Evolutionary conservation across 345 rosid genomes (phyloP).

Genomic region (Mangifera indica): DNA sequence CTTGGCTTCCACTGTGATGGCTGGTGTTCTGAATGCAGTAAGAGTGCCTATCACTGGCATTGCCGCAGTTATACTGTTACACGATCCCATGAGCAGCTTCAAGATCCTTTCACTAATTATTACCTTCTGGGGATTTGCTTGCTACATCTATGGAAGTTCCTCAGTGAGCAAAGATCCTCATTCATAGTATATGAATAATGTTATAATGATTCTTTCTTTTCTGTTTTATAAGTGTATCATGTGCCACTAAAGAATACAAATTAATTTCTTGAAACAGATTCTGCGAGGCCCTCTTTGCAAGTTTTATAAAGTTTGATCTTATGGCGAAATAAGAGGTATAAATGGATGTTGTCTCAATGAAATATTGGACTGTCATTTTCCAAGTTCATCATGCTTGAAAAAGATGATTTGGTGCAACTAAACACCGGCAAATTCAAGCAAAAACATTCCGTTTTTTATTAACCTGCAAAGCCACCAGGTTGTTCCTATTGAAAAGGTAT

Average conservation of each 20-base stretch:
- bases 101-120: constrained; percentile 73
- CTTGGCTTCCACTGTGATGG: constrained; percentile 71
- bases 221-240: too few relatives aligned
- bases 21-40: constrained; percentile 83
- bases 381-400: background rate
- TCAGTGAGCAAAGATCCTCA: constrained; percentile 22
- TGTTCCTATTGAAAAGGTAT: background rate
- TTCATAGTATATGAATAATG: background rate
- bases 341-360: background rate
- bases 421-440: background rate
- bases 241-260: background rate
- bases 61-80: constrained; percentile 69
- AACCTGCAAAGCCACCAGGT: background rate
- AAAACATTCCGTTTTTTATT: too few relatives aligned
- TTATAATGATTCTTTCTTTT: too few relatives aligned
- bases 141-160: constrained; percentile 66
- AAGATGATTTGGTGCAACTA: background rate
- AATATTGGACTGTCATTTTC: background rate
- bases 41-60: constrained; percentile 79
- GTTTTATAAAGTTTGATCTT: too few relatives aligned
- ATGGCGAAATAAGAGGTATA: too few relatives aligned
- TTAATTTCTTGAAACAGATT: background rate
- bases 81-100: constrained; percentile 88
- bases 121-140: constrained; percentile 84
- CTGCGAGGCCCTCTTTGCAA: too few relatives aligned